Base-by-base conservation (phyloP, 2,329 filamentous ascomycete species). In the Monosporascus sp. region DNA sequence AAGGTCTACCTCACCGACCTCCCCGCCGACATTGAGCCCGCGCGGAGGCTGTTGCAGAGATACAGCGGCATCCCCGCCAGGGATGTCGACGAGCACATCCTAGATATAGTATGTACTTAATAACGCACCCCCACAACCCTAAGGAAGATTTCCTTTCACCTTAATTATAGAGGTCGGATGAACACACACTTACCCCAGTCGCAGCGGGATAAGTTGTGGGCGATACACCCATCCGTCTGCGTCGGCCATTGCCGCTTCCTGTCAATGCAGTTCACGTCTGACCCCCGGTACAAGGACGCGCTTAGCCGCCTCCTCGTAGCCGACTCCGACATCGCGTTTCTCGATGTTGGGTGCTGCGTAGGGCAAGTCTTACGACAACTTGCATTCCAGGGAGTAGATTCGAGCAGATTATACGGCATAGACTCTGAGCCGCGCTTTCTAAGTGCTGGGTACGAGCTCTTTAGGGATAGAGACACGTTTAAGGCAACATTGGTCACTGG, bases 381-480 rank as follows among this genome's bases (percentile, higher is more conserved):
- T 28, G 70, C 73, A 11, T 67, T 69, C 49, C 78, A 81, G 53
- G 80, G 80, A 20, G 78, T 78, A 7, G 67, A 74, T 24, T 69
- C 74, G 5, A 63, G 70, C 17, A 73, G 75, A 46, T 65, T 84
- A n/a, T 76, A 75, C 54, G 80, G 78, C 18, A 70, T 72, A 3
- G 80, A 83, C 55, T 56, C 80, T 3, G 71, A 77, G 44, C 59
- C 71, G 20, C 69, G 69, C n/a, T 80, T 84, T 58, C 72, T 84
- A 50, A 73, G 81, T 11, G 65, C 81, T n/a, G 82, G 82, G 28
- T 84, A 85, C 64, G 81, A 86, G 51, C 72, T 89, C 20, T 89
- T 88, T 68, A 74, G 76, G 46, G 86, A 87, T 56, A 73, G 75
- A 26, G 62, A 69, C n/a, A 71, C 52, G 37, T 67, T 83, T 5